phyloP scores from a whole-genome alignment of 2,329 filamentous ascomycete species.

The Colletotrichum brevisporum region DNA sequence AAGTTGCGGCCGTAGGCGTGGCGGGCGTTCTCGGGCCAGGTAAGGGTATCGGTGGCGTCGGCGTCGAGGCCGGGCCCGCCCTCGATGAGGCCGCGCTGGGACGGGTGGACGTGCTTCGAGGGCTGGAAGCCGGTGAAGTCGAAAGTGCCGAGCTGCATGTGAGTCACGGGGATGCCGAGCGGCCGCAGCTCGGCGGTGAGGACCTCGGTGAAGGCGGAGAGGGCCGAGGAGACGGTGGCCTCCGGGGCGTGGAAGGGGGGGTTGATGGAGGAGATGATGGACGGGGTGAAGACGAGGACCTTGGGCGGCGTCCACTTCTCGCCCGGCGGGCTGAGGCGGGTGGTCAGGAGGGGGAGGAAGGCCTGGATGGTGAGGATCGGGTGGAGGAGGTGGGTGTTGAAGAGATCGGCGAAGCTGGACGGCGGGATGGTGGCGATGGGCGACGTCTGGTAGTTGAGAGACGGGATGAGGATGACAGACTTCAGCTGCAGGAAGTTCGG shows the following conservation, averaged over 20 bases:
- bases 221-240: conserved; percentile 85
- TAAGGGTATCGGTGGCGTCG: conserved; percentile 68
- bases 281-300: conserved; percentile 83
- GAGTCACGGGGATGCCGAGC: conserved; percentile 83
- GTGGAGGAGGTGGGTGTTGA: conserved; percentile 92
- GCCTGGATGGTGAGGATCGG: conserved; percentile 91
- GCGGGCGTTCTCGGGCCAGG: conserved; percentile 75
- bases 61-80: conserved; percentile 55
- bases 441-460: conserved; percentile 83
- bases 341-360: conserved; percentile 84
- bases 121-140: conserved; percentile 80
- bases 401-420: conserved; percentile 87
- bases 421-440: conserved; percentile 89
- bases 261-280: conserved; percentile 83
- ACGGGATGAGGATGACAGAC: conserved; percentile 87
- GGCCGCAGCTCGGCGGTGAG: conserved; percentile 84
- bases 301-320: conserved; percentile 71
- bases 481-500: conserved; percentile 83
- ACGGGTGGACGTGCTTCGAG: conserved; percentile 55
- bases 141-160: conserved; percentile 92
- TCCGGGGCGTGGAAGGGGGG: conserved; percentile 89
- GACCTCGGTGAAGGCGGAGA: conserved; percentile 88
- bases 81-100: conserved; percentile 56
- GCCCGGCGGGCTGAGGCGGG: conserved; percentile 67
- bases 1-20: conserved; percentile 75